phyloP scores from a whole-genome alignment of 352 stramenopile species.

The Phytopythium sindhum region DNA sequence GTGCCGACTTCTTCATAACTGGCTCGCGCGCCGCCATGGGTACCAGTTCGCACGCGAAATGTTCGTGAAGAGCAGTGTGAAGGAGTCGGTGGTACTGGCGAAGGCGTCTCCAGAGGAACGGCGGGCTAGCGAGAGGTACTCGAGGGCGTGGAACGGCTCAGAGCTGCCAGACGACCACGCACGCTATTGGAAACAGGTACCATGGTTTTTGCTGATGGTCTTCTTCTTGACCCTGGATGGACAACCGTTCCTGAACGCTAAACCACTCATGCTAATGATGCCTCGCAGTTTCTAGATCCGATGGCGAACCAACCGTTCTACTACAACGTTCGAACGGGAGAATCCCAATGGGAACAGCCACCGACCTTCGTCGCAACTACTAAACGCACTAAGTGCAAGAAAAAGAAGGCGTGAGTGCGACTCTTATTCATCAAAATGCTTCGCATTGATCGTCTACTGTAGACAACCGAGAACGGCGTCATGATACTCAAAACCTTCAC shows the following conservation, averaged over 20 bases:
- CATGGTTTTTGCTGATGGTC: neutral
- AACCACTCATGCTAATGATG: neutral
- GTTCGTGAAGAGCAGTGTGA: constrained; percentile 44
- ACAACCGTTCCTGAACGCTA: neutral
- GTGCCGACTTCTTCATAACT: constrained; percentile 23
- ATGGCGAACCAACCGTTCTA: constrained; percentile 47
- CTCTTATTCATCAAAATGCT: neutral
- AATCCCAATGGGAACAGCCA: constrained; percentile 58
- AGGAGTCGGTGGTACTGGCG: constrained; percentile 15
- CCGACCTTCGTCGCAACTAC: constrained; percentile 22
- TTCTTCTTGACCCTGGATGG: neutral
- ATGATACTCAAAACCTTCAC: neutral
- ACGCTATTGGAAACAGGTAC: constrained; percentile 70
- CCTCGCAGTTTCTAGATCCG: constrained; percentile 40
- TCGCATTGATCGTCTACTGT: neutral
- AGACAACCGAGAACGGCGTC: neutral
- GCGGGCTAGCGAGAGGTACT: constrained; percentile 31
- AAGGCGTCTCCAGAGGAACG: constrained; percentile 31
- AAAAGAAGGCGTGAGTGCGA: constrained; percentile 11
- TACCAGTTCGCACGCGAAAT: constrained; percentile 52
- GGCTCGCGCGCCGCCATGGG: constrained; percentile 35
- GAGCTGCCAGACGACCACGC: constrained; percentile 42
- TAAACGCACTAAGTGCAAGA: constrained; percentile 19
- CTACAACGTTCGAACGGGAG: constrained; percentile 65
- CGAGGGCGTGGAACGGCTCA: constrained; percentile 28